Base-by-base conservation (phyloP, 495 filamentous ascomycete species). In the Penicillium robsamsonii region DNA sequence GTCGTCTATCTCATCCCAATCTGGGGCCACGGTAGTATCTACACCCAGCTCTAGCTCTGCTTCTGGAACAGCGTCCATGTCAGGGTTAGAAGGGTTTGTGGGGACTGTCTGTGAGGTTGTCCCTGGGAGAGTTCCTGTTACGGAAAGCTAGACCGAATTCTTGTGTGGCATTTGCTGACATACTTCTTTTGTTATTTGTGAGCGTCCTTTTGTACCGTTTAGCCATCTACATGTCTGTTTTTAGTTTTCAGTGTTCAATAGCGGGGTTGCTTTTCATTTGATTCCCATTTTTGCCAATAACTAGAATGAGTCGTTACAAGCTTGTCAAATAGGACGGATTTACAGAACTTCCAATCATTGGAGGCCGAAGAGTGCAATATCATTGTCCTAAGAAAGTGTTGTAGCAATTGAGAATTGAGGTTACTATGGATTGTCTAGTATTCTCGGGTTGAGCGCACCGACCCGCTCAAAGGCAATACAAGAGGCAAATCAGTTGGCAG, bases 61-160 rank as follows among this genome's bases (percentile, higher is more conserved):
- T 4, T 29, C 40, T 30, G 47, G 52, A 5, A 17, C 9, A 0
- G 27, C 31, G 10, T 22, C 58, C 0, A 53, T 67, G 10, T 73
- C 72, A 8, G 76, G 77, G 8, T 48, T 82, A 0, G 78, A 80
- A 49, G 79, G 79, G 7, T 78, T 80, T 67, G 75, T 80, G 12
- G 79, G 79, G 11, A 69, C 65, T 29, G 61, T 80, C 25, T 63
- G 64, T 57, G 72, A 76, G 35, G 71, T 79, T 20, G 29, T 74
- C 29, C 58, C 50, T 46, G 55, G 63, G n/a, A 60, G 62, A n/a
- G 53, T 47, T 18, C 50, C 46, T 33, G 55, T 57, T 5, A 31
- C 31, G 45, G 62, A 57, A 27, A 41, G 55, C 22, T 52, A 49
- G 37, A 37, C 25, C 24, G 10, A n/a, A 15, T 3, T n/a, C 15